Base-by-base conservation (phyloP, 805 yeast species). In the Ogataea thermomethanolica region DNA sequence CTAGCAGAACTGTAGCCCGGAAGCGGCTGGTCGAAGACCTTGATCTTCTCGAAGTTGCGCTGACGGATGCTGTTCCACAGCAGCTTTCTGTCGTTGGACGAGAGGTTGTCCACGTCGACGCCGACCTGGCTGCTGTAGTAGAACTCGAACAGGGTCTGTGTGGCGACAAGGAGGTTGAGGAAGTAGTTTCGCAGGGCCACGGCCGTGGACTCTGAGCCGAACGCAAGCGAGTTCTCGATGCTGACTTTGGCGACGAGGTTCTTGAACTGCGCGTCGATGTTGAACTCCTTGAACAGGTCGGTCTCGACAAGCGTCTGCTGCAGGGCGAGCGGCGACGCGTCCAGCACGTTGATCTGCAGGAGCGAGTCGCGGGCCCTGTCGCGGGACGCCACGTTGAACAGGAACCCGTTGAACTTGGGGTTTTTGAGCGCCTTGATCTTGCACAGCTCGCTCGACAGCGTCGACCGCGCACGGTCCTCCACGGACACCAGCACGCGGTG, bases 121-220 rank as follows among this genome's bases (percentile, higher is more conserved):
- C 55, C 56, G 44, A 46, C 56, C 21, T 43, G 29, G 14, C 35
- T 39, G 46, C 65, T 64, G 33, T 66, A 48, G 45, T 71, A 67
- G 51, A 71, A 74, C 49, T 74, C 79, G 43, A 69, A 65, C 7
- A 76, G 70, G 0, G 79, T 74, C 30, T 77, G 73, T 7, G 77
- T 71, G 4, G 79, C 79, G 9, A 77, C 79, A 9, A 76, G 69
- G 40, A 74, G 56, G 53, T 74, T 74, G n/a, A 74, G 62, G 41
- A 74, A 60, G 45, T 71, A 74, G 55, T 74, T 73, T 37, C 77
- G 53, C 23, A 74, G 53, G 4, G 78, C 77, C 20, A 72, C 64
- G 36, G 68, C 68, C 53, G 67, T 70, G 38, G 61, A 70, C 7
- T 35, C 27, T 3, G 42, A 61, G 45, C 70, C 74, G 10, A 71